Evolutionary conservation across 106 monocot species (phyloP), one percentile per base, ranked within the genome.

Genomic region (Xerophyta viscosa): DNA sequence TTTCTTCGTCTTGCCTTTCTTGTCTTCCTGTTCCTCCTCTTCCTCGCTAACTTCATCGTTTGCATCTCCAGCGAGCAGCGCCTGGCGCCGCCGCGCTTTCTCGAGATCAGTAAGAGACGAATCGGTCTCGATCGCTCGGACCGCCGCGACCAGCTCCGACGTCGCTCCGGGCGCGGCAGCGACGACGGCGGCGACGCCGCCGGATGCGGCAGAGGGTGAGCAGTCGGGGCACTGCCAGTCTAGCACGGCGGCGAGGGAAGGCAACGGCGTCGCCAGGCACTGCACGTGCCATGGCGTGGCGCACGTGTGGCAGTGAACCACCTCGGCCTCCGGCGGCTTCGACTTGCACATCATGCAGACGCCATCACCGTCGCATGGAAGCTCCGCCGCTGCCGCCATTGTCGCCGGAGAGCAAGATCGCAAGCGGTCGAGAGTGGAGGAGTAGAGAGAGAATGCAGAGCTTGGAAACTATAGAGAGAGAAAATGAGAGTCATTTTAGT

Each of bases 291-390:
- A 94, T 0, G 84, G 88, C 18, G 94, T 79, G 19, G 67, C 75
- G 75, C 94, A 94, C 25, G 75, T 84, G 65, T 54, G 61, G 65
- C 88, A 94, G 36, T 23, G 36, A 14, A 88, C 11, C 20, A 57
- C n/a, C 30, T 94, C 94, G 5, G 60, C 46, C 64, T 72, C 67
- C 7, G 73, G 29, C 7, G 88, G 65, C 28, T 27, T 53, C 18
- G 47, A 55, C 67, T 78, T 81, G 84, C 94, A 96, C 10, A 64
- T 45, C 94, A 96, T 96, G 70, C 94, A 96, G n/a, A 52, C 52
- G 54, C 94, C 94, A 24, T 88, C 81, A 20, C 84, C 81, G 70
- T 96, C 94, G 63, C 84, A 88, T 2, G 94, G 94, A 57, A 94
- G 88, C 45, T 94, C 88, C 19, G 48, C 21, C 33, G 72, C 66